A percentile compares a stretch with the other conserved stretches of the same genome.
phyloP scores from a whole-genome alignment of 202 grass and related monocot species.

The Thinopyrum obtusiflorum region DNA sequence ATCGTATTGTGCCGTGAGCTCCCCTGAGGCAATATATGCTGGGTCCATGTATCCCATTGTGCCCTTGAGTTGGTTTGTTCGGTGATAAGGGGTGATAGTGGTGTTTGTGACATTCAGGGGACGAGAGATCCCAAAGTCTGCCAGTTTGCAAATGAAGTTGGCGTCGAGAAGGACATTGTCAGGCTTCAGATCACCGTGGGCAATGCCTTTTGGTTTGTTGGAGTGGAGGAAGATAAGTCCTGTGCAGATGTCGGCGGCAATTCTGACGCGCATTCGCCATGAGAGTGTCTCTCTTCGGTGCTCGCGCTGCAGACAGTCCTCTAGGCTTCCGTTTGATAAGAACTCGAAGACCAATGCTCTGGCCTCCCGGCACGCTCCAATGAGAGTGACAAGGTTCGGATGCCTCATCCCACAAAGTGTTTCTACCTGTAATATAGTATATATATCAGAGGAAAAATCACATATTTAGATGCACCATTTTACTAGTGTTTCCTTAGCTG shows the following conservation, averaged over 20 bases:
- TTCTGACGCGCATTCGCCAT: slow-evolving; percentile 48
- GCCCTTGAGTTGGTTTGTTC: slow-evolving; percentile 53
- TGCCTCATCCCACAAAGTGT: slow-evolving; percentile 60
- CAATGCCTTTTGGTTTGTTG: slow-evolving; percentile 49
- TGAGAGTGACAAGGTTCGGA: slow-evolving; percentile 69
- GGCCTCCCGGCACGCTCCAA: slow-evolving; percentile 55
- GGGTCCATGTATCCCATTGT: slow-evolving; percentile 76
- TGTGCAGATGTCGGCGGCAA: slow-evolving; percentile 56
- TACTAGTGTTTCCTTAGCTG: neutral
- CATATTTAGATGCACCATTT: slow-evolving; percentile 16
- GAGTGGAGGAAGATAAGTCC: slow-evolving; percentile 72
- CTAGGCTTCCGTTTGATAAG: slow-evolving; percentile 61
- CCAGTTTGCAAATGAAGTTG: slow-evolving; percentile 50
- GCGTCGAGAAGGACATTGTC: slow-evolving; percentile 58
- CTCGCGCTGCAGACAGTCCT: slow-evolving; percentile 40
- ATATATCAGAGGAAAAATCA: neutral
- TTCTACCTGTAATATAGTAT: slow-evolving; percentile 48
- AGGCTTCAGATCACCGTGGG: slow-evolving; percentile 77
- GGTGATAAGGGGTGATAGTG: slow-evolving; percentile 50
- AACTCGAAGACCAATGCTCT: slow-evolving; percentile 57
- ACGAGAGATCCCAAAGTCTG: slow-evolving; percentile 70
- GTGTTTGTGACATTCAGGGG: slow-evolving; percentile 48
- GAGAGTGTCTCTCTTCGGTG: slow-evolving; percentile 27
- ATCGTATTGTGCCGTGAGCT: slow-evolving; percentile 58
- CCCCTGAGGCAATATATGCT: slow-evolving; percentile 46